Percentiles rank a stretch among this genome's conserved stretches.
These are phyloP conservation scores for Tylopilus rubrobrunneus DNA, from an alignment of 768 basidiomycete genomes.

Conservation along the genomic window DNA sequence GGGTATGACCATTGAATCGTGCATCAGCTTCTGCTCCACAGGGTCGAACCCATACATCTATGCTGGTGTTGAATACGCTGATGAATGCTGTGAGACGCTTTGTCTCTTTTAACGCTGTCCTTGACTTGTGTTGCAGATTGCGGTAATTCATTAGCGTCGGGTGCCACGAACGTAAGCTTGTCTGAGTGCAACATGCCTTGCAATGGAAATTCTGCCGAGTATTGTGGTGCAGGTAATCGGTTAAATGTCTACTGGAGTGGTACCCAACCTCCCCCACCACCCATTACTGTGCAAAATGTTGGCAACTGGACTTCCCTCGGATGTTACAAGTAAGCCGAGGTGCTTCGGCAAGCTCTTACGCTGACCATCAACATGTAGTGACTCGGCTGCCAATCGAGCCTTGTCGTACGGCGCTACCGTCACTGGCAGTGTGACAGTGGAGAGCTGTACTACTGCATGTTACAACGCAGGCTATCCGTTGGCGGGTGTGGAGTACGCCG, in stretches of 20 bases:
- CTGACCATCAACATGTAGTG: constrained; percentile 23
- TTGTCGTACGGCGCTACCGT: constrained; percentile 32
- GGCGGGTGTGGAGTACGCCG: constrained; percentile 45
- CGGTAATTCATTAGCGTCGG: constrained; percentile 49
- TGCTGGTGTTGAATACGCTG: constrained; percentile 67
- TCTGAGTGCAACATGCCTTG: constrained; percentile 63
- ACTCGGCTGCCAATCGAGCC: constrained; percentile 31
- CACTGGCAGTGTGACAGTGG: constrained; percentile 40
- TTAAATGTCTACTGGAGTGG: constrained; percentile 68
- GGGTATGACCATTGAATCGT: constrained; percentile 60
- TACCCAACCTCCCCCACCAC: constrained; percentile 48
- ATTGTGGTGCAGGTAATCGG: constrained; percentile 56
- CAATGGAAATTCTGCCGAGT: constrained; percentile 52
- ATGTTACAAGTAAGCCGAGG: constrained; percentile 59
- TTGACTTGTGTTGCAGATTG: constrained; percentile 45
- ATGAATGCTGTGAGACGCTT: constrained; percentile 55
- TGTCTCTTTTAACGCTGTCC: not conserved
- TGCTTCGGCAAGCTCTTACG: not conserved
- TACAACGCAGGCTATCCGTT: constrained; percentile 36
- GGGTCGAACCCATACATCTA: constrained; percentile 44
- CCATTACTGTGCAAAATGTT: constrained; percentile 48
- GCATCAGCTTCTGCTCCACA: constrained; percentile 41
- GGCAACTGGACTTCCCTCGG: constrained; percentile 69
- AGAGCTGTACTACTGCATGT: constrained; percentile 48
- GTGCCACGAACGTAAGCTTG: constrained; percentile 39